These are phyloP conservation scores for Gynostemma pentaphyllum DNA, from an alignment of 306 rosid species.

Conservation along the genomic window DNA sequence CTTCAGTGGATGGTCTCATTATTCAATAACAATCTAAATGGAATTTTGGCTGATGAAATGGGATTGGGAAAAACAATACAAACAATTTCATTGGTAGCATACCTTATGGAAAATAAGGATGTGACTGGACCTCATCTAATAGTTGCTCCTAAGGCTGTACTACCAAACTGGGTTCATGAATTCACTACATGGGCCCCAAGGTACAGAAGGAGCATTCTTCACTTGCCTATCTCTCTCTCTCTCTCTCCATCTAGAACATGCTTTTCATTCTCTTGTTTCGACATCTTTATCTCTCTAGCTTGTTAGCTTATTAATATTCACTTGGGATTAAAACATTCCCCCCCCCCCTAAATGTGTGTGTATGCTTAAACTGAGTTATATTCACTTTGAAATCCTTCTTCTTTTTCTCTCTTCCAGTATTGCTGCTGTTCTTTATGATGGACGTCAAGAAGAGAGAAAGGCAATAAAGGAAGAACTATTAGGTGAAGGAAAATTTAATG, in stretches of 20 bases:
- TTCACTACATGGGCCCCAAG: slow-evolving; percentile 95
- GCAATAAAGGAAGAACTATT: slow-evolving; percentile 76
- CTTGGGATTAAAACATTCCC: neutral
- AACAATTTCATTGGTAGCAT: slow-evolving; percentile 80
- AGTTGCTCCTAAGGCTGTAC: slow-evolving; percentile 98
- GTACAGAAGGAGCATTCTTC: slow-evolving; percentile 24
- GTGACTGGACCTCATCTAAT: slow-evolving; percentile 93
- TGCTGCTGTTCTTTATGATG: slow-evolving; percentile 73
- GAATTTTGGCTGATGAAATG: slow-evolving; percentile 99
- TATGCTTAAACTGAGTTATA: neutral
- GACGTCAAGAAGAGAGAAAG: slow-evolving; percentile 89
- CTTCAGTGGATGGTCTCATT: slow-evolving; percentile 98
- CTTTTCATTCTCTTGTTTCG: neutral
- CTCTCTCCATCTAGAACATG: neutral
- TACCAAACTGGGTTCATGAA: slow-evolving; percentile 90
- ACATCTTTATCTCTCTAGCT: slow-evolving; percentile 1
- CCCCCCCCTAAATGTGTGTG: neutral
- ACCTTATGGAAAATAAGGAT: slow-evolving; percentile 76
- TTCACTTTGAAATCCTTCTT: slow-evolving; percentile 12
- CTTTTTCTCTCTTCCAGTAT: slow-evolving; percentile 40
- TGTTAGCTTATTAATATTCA: neutral
- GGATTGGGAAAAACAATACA: slow-evolving; percentile 98
- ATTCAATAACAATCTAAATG: slow-evolving; percentile 91
- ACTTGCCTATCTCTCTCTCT: neutral
- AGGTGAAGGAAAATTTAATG: slow-evolving; percentile 90